Evolutionary conservation across 768 basidiomycete genomes (phyloP).

Genomic region (Lentinus brumalis): DNA sequence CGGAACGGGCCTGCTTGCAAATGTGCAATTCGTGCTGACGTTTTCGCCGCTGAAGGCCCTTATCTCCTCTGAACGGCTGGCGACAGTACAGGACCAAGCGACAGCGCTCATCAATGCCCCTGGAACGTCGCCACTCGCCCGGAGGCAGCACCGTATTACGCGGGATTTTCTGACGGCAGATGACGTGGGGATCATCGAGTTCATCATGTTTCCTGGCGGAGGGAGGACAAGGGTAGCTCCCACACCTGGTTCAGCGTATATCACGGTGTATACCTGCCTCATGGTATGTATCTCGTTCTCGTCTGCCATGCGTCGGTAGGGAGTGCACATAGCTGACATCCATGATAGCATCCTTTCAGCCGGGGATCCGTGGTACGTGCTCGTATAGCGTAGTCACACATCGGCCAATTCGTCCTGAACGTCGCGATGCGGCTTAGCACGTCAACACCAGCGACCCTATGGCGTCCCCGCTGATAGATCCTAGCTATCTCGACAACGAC

Average conservation of each 20-base stretch:
- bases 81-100: background rate
- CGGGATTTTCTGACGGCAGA: background rate
- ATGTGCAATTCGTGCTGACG: background rate
- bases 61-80: background rate
- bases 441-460: conserved; percentile 3
- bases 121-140: background rate
- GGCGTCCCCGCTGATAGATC: conserved; percentile 2
- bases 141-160: conserved; percentile 1
- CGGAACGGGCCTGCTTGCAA: background rate
- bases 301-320: too few species aligned
- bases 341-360: conserved; percentile 1
- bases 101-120: background rate
- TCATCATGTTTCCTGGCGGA: conserved; percentile 3
- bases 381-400: background rate
- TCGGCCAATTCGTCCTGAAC: background rate
- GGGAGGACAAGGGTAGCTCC: background rate
- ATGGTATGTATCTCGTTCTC: background rate
- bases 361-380: background rate
- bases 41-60: background rate
- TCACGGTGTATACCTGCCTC: background rate
- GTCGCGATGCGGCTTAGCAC: background rate
- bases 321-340: background rate
- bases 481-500: background rate
- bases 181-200: background rate
- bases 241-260: background rate